A percentile compares a stretch with the other conserved stretches of the same genome.
phyloP scores from a whole-genome alignment of 768 basidiomycete species.

The Pleurotus ostreatus region DNA sequence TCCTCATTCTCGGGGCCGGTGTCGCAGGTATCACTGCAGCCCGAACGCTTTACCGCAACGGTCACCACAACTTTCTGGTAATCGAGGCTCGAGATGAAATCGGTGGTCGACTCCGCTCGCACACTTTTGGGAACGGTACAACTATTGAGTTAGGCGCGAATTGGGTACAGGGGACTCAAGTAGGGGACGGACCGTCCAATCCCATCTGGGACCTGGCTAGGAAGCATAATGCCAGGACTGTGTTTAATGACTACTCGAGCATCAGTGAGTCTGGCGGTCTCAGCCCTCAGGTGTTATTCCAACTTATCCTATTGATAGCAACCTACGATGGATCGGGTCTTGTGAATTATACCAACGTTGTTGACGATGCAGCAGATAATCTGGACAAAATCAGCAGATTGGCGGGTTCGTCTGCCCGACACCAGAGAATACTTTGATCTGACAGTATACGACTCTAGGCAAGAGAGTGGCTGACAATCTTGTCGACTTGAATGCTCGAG shows the following conservation, averaged over 20 bases:
- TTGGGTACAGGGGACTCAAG: constrained; percentile 54
- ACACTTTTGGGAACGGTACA: constrained; percentile 37
- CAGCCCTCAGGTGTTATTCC: background rate
- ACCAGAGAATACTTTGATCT: too few species aligned
- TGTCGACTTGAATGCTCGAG: constrained; percentile 51
- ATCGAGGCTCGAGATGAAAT: constrained; percentile 54
- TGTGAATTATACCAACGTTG: constrained; percentile 40
- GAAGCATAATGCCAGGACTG: constrained; percentile 48
- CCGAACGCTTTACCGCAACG: constrained; percentile 47
- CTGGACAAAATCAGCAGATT: constrained; percentile 35
- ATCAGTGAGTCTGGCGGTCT: constrained; percentile 31
- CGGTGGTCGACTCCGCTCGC: constrained; percentile 56
- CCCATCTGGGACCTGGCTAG: constrained; percentile 56
- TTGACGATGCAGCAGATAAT: constrained; percentile 34
- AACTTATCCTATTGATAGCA: constrained; percentile 25
- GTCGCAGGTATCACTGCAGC: constrained; percentile 65
- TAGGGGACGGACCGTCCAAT: constrained; percentile 46
- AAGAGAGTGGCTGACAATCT: constrained; percentile 37
- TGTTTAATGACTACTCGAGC: constrained; percentile 39
- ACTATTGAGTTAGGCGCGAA: constrained; percentile 57
- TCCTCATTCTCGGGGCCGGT: constrained; percentile 65
- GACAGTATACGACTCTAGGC: constrained; percentile 24
- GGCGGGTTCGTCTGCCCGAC: constrained; percentile 34
- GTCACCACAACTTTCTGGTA: constrained; percentile 55
- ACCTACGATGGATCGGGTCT: constrained; percentile 51